phyloP scores from a whole-genome alignment of 768 basidiomycete genomes.

The Kwoniella botswanensis region DNA sequence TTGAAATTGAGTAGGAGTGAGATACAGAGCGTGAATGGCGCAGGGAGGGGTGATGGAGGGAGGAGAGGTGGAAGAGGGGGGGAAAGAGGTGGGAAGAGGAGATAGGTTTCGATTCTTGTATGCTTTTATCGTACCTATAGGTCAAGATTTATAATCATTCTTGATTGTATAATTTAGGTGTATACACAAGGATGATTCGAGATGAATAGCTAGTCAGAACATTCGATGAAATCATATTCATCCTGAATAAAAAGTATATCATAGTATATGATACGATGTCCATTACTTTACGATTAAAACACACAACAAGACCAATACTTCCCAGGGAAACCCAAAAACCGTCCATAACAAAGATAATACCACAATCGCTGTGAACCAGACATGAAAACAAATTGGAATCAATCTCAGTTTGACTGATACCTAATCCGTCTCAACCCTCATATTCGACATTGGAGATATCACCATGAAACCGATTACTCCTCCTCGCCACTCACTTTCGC shows the following conservation, averaged over 20 bases:
- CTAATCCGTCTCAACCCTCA: background rate
- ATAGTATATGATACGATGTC: background rate
- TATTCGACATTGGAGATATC: background rate
- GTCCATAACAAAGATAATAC: too few relatives aligned
- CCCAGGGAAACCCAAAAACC: background rate
- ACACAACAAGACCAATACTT: background rate
- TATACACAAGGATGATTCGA: too few relatives aligned
- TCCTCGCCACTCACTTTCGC: constrained; percentile 34
- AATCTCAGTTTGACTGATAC: too few relatives aligned
- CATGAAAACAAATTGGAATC: too few relatives aligned
- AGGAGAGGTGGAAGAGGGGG: constrained; percentile 19
- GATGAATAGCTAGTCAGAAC: too few relatives aligned
- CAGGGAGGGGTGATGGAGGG: constrained; percentile 19
- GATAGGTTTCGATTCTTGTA: background rate
- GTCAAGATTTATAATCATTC: background rate
- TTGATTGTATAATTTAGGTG: background rate
- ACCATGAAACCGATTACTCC: background rate
- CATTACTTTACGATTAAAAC: background rate
- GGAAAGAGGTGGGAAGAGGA: constrained; percentile 13
- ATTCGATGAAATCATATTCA: background rate
- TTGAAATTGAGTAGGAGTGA: constrained; percentile 55
- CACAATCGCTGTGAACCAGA: too few relatives aligned
- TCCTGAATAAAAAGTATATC: background rate
- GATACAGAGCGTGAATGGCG: constrained; percentile 45
- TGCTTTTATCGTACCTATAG: too few relatives aligned